Evolutionary conservation across 1,139 yeast genomes (phyloP), one percentile per base, ranked within the genome.

Genomic region (Saccharomyces hybrid): DNA sequence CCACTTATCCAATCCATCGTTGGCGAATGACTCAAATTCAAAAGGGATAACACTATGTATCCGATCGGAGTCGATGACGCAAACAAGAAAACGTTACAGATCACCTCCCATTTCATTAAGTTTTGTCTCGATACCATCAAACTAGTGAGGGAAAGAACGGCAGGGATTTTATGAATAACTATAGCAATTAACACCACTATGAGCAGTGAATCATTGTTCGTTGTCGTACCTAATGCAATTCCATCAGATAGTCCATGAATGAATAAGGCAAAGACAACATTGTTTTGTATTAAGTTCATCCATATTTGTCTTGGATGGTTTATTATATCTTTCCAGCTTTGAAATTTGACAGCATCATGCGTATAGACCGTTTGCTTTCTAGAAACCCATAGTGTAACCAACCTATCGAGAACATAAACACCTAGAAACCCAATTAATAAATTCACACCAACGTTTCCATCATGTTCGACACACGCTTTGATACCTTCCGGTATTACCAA

Each of bases 181-280:
- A 84, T 78, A 19, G 84, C 82, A n/a, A 76, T 57, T 53, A 77
- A 71, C 57, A 80, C 73, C 4, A 81, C 64, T 11, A 81, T 61
- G 27, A 77, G 74, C 47, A 82, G 65, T 0, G 78, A 67, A 2
- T 74, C 70, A 48, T 75, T 71, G 3, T 75, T 73, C 1, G 78
- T 73, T 0, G 85, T 73, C 0, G 84, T 76, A 0, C 87, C 86
- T 48, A 84, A 69, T 0, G 86, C 79, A n/a, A 83, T 70, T 2
- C 89, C 89, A 63, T 84, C 89, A 1, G 84, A 76, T 7, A 79
- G 60, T 0, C 85, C 82, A 65, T 84, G 89, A 3, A 83, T 72
- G 1, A 82, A 65, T 16, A 84, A 70, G 0, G 87, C 86, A 38
- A 83, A 66, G 0, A 85, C 81, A 11, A 80, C 73, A 2, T 85